phyloP scores from a whole-genome alignment of 1,139 yeast genomes.

The Spathaspora sp. region DNA sequence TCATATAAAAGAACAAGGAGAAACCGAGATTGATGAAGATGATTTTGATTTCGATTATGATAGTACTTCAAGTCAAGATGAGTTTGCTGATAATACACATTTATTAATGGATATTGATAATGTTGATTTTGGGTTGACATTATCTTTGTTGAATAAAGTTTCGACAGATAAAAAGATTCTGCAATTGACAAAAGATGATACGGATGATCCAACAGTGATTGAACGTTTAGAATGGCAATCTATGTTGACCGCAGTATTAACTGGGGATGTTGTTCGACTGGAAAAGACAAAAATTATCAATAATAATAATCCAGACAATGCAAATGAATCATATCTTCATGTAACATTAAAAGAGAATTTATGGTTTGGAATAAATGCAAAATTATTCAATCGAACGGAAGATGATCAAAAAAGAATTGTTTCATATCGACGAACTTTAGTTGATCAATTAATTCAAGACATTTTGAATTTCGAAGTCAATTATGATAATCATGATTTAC shows the following conservation, averaged over 20 bases:
- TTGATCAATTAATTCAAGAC: constrained; percentile 73
- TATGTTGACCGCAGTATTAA: constrained; percentile 84
- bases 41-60: constrained; percentile 28
- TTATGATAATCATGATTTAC: constrained; percentile 32
- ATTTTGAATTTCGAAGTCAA: constrained; percentile 61
- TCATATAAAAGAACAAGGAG: constrained; percentile 12
- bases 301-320: constrained; percentile 40
- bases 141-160: constrained; percentile 33
- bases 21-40: constrained; percentile 23
- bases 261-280: constrained; percentile 90
- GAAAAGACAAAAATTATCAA: constrained; percentile 80
- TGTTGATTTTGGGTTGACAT: constrained; percentile 42
- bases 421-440: constrained; percentile 69
- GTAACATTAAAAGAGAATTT: constrained; percentile 71
- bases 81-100: constrained; percentile 27
- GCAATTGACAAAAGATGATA: constrained; percentile 41
- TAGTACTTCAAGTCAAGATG: constrained; percentile 13
- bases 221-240: constrained; percentile 97
- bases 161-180: constrained; percentile 27
- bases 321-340: constrained; percentile 50
- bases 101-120: constrained; percentile 40
- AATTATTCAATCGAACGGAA: constrained; percentile 75
- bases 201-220: constrained; percentile 62
- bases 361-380: constrained; percentile 82
- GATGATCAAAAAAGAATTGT: constrained; percentile 77